These are phyloP conservation scores for Nakazawaea pomicola DNA, from an alignment of 805 yeast genomes.

Conservation along the genomic window DNA sequence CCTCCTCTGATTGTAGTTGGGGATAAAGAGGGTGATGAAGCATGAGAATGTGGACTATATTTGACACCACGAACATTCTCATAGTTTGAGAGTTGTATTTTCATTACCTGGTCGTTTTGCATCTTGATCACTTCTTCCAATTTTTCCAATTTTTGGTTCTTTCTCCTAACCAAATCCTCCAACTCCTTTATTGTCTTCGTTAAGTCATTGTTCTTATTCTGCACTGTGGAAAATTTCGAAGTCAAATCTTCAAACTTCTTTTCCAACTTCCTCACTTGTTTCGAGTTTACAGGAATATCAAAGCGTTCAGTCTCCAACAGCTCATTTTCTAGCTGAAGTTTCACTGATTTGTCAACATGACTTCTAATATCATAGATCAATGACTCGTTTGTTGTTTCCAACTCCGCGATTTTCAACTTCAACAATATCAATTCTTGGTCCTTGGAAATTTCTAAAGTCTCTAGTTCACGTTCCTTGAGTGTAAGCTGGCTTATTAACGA, in stretches of 20 bases:
- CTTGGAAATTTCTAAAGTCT: slow-evolving; percentile 5
- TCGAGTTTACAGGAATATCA: neutral
- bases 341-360: slow-evolving; percentile 26
- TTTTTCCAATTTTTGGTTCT: slow-evolving; percentile 11
- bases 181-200: slow-evolving; percentile 16
- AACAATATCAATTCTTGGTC: slow-evolving; percentile 11
- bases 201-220: slow-evolving; percentile 17
- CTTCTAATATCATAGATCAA: slow-evolving; percentile 20
- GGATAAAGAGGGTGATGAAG: neutral
- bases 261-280: neutral
- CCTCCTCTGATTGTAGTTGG: slow-evolving; percentile 3
- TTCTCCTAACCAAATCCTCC: slow-evolving; percentile 11
- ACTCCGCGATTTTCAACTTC: slow-evolving; percentile 14
- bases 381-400: slow-evolving; percentile 14
- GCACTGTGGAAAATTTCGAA: neutral
- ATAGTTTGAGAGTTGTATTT: neutral
- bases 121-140: slow-evolving; percentile 16
- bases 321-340: slow-evolving; percentile 39
- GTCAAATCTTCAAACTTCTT: neutral
- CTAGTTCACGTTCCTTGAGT: neutral
- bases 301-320: slow-evolving; percentile 26
- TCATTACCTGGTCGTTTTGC: slow-evolving; percentile 5
- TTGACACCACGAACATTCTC: too few species aligned
- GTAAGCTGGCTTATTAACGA: neutral
- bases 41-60: neutral